phyloP scores from a whole-genome alignment of 768 basidiomycete species.

The Hemileccinum rubropunctum region DNA sequence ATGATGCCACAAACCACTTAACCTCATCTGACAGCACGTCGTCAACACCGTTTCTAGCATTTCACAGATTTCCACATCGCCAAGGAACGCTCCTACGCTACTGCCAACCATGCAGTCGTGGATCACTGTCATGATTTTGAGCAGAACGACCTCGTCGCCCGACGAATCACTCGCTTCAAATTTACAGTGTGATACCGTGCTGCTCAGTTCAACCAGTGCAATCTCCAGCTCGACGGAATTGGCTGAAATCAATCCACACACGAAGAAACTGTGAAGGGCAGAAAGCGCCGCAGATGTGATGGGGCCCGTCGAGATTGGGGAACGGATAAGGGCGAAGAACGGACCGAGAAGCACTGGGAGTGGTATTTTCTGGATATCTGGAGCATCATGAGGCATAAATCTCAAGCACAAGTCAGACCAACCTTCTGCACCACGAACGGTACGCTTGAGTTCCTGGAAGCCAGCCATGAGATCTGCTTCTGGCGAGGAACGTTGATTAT shows the following conservation, averaged over 20 bases:
- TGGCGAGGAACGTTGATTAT: constrained; percentile 44
- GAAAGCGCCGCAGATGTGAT: constrained; percentile 94
- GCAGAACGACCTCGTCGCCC: constrained; percentile 94
- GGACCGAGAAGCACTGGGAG: constrained; percentile 71
- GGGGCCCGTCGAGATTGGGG: constrained; percentile 92
- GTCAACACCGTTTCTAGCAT: constrained; percentile 97
- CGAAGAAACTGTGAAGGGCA: constrained; percentile 85
- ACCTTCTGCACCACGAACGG: constrained; percentile 69
- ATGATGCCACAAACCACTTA: constrained; percentile 68
- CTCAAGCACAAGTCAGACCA: constrained; percentile 19
- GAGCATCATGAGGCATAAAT: constrained; percentile 14
- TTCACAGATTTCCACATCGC: constrained; percentile 95
- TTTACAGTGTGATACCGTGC: constrained; percentile 91
- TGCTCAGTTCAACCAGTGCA: constrained; percentile 81
- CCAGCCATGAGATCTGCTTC: constrained; percentile 88
- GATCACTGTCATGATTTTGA: constrained; percentile 89
- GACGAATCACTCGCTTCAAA: constrained; percentile 97
- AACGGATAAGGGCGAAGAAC: constrained; percentile 91
- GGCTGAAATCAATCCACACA: constrained; percentile 66
- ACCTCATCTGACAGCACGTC: constrained; percentile 93
- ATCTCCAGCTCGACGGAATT: constrained; percentile 54
- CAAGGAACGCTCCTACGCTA: constrained; percentile 65
- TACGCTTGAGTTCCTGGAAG: constrained; percentile 82
- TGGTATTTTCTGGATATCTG: constrained; percentile 60
- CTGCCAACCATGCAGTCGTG: constrained; percentile 73